Percentiles rank a stretch among this genome's conserved stretches.
Conservation (phyloP, 257 asterid species). For the Solanum virginianum region DNA sequence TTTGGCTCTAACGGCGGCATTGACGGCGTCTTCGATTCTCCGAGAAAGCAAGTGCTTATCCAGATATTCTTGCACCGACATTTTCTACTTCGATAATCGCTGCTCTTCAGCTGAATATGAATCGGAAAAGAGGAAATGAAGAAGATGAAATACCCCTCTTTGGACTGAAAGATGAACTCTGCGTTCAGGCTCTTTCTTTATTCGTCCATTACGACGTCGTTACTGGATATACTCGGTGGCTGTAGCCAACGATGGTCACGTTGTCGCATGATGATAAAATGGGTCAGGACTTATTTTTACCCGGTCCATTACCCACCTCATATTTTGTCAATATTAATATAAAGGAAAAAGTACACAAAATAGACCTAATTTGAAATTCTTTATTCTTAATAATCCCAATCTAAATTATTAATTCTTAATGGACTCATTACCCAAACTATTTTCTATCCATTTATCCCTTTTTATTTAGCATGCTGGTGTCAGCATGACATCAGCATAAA, state of each 20-base stretch:
- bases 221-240: not conserved
- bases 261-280: not conserved
- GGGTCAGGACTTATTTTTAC: not conserved
- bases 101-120: not conserved
- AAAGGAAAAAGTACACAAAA: too few relatives aligned
- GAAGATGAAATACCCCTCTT: not conserved
- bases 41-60: constrained; percentile 86
- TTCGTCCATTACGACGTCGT: not conserved
- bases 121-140: not conserved
- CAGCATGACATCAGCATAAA: too few relatives aligned
- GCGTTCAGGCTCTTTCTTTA: not conserved
- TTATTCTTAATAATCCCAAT: too few relatives aligned
- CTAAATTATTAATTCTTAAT: too few relatives aligned
- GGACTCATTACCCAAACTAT: too few relatives aligned
- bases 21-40: constrained; percentile 95
- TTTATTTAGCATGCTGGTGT: too few relatives aligned
- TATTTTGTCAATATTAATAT: not conserved
- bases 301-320: not conserved
- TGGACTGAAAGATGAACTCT: not conserved
- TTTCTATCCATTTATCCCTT: too few relatives aligned
- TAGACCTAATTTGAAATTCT: too few relatives aligned
- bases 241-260: not conserved
- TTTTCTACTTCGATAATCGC: constrained; percentile 5
- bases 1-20: constrained; percentile 97
- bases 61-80: constrained; percentile 96